Evolutionary conservation across 169 alveolate genomes (phyloP).

Genomic region (Theileria annulata): DNA sequence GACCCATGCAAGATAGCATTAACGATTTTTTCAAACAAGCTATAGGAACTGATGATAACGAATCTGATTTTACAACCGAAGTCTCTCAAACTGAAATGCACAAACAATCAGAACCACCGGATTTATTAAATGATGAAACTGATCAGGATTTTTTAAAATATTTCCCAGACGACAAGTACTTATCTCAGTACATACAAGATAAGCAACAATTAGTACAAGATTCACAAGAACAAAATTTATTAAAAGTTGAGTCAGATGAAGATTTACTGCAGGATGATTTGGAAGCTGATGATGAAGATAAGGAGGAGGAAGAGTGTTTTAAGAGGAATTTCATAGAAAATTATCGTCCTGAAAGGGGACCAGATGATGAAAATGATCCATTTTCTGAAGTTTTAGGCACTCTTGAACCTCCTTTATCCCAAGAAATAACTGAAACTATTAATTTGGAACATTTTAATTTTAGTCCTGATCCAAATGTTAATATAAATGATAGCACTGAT

Average conservation of each 20-base stretch:
- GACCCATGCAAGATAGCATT: conserved; percentile 19
- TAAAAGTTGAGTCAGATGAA: not conserved
- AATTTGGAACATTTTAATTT: not conserved
- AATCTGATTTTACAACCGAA: not conserved
- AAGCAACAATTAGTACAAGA: not conserved
- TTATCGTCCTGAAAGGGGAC: not conserved
- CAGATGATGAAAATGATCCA: not conserved
- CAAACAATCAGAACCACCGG: not conserved
- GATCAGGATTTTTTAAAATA: not conserved
- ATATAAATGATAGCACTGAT: not conserved
- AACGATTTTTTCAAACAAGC: conserved; percentile 24
- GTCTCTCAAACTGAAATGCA: not conserved
- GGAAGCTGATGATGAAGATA: not conserved
- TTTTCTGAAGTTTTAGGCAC: not conserved
- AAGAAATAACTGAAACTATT: not conserved
- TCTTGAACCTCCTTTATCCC: not conserved
- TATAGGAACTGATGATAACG: conserved; percentile 13
- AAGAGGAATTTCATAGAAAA: conserved; percentile 19
- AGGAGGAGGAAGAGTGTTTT: conserved; percentile 11
- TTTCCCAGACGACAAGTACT: not conserved
- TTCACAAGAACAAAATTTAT: not conserved
- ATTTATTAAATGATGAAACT: not conserved
- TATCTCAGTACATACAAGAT: not conserved
- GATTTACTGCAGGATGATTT: not conserved
- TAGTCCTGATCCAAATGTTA: not conserved